phyloP scores from a whole-genome alignment of 1,284 basidiomycete species.

The Pyrrhoderma lamaoense region DNA sequence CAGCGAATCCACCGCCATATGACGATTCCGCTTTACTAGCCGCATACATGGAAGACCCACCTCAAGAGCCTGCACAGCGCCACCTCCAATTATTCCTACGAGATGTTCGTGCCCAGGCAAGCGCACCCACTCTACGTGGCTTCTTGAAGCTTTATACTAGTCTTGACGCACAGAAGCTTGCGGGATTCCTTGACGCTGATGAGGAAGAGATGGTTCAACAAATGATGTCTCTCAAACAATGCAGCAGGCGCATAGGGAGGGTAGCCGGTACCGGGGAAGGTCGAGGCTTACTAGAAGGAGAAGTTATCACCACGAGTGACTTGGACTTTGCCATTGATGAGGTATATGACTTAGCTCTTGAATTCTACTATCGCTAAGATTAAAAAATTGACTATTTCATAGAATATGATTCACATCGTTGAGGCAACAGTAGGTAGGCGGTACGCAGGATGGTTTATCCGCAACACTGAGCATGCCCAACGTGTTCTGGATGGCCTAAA shows the following conservation, averaged over 20 bases:
- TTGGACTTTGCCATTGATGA: constrained; percentile 93
- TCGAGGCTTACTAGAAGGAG: constrained; percentile 67
- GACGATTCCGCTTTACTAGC: constrained; percentile 70
- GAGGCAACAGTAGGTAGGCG: constrained; percentile 89
- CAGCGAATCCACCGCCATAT: constrained; percentile 89
- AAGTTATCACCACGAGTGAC: constrained; percentile 86
- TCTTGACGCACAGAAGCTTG: constrained; percentile 86
- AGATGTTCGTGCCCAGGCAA: constrained; percentile 69
- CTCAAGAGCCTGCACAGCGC: constrained; percentile 72
- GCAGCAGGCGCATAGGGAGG: constrained; percentile 67
- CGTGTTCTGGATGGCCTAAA: constrained; percentile 76
- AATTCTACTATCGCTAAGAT: not conserved
- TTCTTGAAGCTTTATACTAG: constrained; percentile 95
- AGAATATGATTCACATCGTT: constrained; percentile 95
- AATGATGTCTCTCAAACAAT: constrained; percentile 95
- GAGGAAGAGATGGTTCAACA: constrained; percentile 95
- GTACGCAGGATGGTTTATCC: constrained; percentile 96
- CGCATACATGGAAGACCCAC: constrained; percentile 40
- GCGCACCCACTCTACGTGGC: constrained; percentile 81
- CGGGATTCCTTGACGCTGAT: constrained; percentile 82
- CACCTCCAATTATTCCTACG: constrained; percentile 80
- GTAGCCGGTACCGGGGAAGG: constrained; percentile 26
- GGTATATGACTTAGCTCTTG: constrained; percentile 33
- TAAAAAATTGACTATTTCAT: not conserved
- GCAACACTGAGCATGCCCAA: constrained; percentile 86